Conservation (phyloP, 2,329 filamentous ascomycete genomes). For the Orbilia oligospora region DNA sequence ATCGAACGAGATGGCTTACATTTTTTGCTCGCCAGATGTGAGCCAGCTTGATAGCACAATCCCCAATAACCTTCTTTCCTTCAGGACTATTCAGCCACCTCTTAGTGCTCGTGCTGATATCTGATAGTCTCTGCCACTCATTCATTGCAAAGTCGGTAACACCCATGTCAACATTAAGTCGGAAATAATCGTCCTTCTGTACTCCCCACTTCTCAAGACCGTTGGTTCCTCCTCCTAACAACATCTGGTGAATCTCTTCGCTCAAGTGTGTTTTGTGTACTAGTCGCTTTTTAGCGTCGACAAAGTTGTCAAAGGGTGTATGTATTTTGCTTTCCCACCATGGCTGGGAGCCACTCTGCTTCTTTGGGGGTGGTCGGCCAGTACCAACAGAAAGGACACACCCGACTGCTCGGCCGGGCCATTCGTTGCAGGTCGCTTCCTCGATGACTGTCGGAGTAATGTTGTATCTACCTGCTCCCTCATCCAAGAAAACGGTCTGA, state of each 20-base stretch:
- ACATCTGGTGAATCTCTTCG: constrained; percentile 83
- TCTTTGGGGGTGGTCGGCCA: constrained; percentile 76
- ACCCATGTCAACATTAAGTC: constrained; percentile 95
- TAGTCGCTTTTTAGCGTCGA: constrained; percentile 85
- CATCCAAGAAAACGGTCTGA: constrained; percentile 93
- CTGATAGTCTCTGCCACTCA: constrained; percentile 92
- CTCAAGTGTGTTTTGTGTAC: constrained; percentile 95
- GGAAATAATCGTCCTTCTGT: constrained; percentile 90
- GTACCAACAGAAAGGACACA: constrained; percentile 95
- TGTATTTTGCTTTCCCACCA: constrained; percentile 89
- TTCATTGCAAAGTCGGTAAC: constrained; percentile 99
- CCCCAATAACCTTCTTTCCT: constrained; percentile 50
- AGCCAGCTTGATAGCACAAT: constrained; percentile 54
- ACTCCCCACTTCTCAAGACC: constrained; percentile 76
- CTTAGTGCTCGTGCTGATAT: constrained; percentile 92
- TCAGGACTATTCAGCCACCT: constrained; percentile 78
- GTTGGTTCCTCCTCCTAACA: constrained; percentile 39
- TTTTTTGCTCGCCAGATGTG: constrained; percentile 58
- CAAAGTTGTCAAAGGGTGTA: constrained; percentile 81
- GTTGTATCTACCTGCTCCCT: constrained; percentile 92
- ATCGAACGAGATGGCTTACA: constrained; percentile 20
- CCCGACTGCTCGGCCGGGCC: constrained; percentile 87
- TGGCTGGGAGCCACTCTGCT: constrained; percentile 78
- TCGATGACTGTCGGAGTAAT: constrained; percentile 87
- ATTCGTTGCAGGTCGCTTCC: constrained; percentile 88